Conservation (phyloP, 2,329 filamentous ascomycete genomes). For the Cladosporium sp. region DNA sequence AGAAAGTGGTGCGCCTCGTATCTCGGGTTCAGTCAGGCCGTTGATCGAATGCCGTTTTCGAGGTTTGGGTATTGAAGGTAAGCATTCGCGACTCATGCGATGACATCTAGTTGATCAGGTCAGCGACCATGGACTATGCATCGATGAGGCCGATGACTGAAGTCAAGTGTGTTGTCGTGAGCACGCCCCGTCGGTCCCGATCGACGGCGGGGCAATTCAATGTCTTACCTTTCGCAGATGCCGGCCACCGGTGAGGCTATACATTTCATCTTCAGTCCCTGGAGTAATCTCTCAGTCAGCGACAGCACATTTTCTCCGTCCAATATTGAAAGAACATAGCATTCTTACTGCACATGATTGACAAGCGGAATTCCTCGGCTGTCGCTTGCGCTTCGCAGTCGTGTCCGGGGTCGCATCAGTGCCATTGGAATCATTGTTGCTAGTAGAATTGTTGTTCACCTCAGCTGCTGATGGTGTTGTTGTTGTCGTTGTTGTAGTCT, state of each 20-base stretch:
- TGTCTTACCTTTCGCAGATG: constrained; percentile 15
- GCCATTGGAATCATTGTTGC: background rate
- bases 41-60: constrained; percentile 23
- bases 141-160: background rate
- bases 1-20: constrained; percentile 17
- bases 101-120: constrained; percentile 20
- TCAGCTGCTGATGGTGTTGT: too few relatives aligned
- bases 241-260: constrained; percentile 10
- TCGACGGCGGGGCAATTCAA: too few relatives aligned
- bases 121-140: background rate
- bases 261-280: constrained; percentile 27
- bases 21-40: constrained; percentile 18
- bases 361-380: constrained; percentile 27
- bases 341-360: constrained; percentile 19
- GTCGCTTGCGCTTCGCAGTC: constrained; percentile 23
- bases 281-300: background rate
- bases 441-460: too few relatives aligned
- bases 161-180: background rate
- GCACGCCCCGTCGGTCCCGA: too few relatives aligned
- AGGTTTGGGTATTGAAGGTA: constrained; percentile 24
- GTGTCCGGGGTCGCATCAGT: background rate
- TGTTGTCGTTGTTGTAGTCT: too few relatives aligned
- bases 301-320: background rate
- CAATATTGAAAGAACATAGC: background rate
- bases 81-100: constrained; percentile 25